Conservation (phyloP, 2,329 filamentous ascomycete species). For the Ceratocystis ficicola region DNA sequence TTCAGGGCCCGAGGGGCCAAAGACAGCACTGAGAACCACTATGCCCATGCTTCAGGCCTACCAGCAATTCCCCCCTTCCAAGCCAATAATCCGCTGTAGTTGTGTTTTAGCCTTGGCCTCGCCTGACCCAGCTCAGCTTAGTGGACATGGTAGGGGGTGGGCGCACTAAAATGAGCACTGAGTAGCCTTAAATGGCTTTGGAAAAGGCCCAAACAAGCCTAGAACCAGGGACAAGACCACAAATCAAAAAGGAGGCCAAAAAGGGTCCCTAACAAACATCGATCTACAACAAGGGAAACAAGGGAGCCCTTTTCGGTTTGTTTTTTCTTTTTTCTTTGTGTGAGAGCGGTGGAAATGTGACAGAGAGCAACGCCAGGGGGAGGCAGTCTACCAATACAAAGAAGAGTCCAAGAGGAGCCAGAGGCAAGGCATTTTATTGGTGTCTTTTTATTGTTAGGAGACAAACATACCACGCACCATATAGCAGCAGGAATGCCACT, state of each 20-base stretch:
- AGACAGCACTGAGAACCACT: too few relatives aligned
- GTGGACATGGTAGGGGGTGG: too few relatives aligned
- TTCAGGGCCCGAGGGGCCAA: too few relatives aligned
- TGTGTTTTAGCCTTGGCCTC: too few relatives aligned
- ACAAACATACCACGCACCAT: background rate
- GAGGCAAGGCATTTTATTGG: background rate
- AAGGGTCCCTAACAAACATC: background rate
- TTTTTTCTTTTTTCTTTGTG: background rate
- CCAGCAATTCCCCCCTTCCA: too few relatives aligned
- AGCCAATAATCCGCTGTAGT: too few relatives aligned
- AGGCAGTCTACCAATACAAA: background rate
- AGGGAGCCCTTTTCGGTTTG: too few relatives aligned
- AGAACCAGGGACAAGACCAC: background rate
- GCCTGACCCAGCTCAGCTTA: too few relatives aligned
- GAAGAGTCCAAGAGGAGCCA: background rate
- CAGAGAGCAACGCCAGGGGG: background rate
- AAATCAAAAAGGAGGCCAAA: background rate
- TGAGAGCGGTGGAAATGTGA: constrained; percentile 2
- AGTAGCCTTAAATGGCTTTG: too few relatives aligned
- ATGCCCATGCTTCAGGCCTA: too few relatives aligned
- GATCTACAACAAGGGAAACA: background rate
- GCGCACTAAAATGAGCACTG: too few relatives aligned
- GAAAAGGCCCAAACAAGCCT: background rate
- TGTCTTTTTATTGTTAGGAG: too few relatives aligned
- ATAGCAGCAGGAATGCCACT: background rate